phyloP scores from a whole-genome alignment of 345 rosid species.

The Alliaria petiolata region DNA sequence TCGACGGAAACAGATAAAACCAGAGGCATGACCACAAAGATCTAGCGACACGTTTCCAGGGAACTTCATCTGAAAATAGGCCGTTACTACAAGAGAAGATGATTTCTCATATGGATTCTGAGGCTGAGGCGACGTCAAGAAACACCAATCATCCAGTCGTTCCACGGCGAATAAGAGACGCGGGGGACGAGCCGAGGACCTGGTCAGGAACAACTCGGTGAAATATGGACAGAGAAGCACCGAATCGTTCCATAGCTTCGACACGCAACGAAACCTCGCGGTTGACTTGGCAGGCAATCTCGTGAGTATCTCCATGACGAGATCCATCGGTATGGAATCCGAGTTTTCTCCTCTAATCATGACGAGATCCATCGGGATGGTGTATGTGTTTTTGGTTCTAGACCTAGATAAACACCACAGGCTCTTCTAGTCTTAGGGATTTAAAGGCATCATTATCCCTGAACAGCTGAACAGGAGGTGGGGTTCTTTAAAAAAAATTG shows the following conservation, averaged over 20 bases:
- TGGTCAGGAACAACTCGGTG: neutral
- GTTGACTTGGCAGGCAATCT: neutral
- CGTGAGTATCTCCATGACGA: neutral
- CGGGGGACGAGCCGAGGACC: neutral
- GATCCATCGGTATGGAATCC: neutral
- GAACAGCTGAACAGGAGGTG: too few relatives aligned
- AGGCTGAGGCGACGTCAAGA: neutral
- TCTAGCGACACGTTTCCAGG: neutral
- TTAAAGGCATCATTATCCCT: too few relatives aligned
- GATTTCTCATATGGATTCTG: neutral
- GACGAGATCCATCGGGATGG: neutral
- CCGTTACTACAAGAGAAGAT: neutral
- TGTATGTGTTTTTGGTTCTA: too few relatives aligned
- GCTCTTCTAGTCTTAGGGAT: too few relatives aligned
- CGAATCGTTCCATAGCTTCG: neutral
- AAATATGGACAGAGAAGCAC: neutral
- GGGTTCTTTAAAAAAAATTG: too few relatives aligned
- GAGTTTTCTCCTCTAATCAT: too few relatives aligned
- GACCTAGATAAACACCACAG: too few relatives aligned
- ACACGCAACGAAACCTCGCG: neutral
- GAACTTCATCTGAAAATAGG: too few relatives aligned
- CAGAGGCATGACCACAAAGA: neutral
- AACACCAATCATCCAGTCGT: neutral
- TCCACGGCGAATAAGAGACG: neutral
- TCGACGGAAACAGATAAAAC: neutral